These are phyloP conservation scores for Cucumis cinereus DNA, from an alignment of 306 rosid species.

Conservation along the genomic window DNA sequence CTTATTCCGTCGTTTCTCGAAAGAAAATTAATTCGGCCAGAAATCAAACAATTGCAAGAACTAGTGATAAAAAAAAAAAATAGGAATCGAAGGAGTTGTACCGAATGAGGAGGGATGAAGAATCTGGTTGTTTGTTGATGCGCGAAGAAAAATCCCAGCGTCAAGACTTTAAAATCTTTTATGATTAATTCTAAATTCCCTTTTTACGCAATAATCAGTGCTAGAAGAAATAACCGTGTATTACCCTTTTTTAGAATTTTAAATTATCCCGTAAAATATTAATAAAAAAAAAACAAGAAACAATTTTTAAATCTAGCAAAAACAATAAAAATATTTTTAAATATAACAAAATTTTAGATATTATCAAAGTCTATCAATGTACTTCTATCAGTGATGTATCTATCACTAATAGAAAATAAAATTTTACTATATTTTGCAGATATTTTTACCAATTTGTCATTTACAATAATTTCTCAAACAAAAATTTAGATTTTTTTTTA, in stretches of 20 bases:
- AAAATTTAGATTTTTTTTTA: no score
- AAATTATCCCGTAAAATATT: no score
- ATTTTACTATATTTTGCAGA: no score
- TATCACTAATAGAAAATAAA: no score
- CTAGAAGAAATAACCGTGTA: neutral
- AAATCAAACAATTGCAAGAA: neutral
- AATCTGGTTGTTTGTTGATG: neutral
- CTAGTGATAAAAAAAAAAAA: neutral
- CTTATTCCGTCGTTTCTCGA: neutral
- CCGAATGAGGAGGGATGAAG: neutral
- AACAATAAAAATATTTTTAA: no score
- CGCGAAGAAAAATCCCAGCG: neutral
- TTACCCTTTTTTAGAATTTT: neutral
- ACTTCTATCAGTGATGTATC: no score
- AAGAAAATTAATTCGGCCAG: neutral
- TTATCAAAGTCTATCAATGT: no score
- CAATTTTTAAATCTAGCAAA: no score
- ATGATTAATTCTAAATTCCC: neutral
- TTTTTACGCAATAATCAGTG: neutral
- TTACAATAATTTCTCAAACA: no score
- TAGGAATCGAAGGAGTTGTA: neutral
- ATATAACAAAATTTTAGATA: no score
- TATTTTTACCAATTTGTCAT: no score
- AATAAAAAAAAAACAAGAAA: no score
- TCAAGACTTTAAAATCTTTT: neutral